phyloP scores from a whole-genome alignment of 805 yeast species.

The Hanseniaspora clermontiae region DNA sequence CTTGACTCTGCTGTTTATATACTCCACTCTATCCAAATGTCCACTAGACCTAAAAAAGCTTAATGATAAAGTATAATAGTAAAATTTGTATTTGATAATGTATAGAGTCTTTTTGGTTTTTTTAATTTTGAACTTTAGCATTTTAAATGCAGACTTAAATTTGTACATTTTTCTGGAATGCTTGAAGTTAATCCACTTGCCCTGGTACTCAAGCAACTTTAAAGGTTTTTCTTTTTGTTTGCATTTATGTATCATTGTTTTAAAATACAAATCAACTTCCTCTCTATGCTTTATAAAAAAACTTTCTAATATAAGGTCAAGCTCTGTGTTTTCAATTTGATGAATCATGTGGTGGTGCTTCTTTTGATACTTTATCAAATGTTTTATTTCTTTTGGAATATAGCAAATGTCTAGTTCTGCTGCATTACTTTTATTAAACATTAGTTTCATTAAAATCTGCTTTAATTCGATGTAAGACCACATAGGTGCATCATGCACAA shows the following conservation, averaged over 20 bases:
- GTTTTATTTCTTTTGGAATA: constrained; percentile 33
- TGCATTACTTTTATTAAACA: constrained; percentile 27
- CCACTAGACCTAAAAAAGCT: background rate
- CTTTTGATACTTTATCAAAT: constrained; percentile 27
- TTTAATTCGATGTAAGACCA: constrained; percentile 19
- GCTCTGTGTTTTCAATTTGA: constrained; percentile 32
- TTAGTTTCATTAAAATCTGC: constrained; percentile 21
- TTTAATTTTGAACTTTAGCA: background rate
- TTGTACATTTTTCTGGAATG: background rate
- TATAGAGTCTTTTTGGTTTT: background rate
- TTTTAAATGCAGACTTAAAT: background rate
- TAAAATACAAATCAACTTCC: background rate
- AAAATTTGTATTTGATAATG: background rate
- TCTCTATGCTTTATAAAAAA: constrained; percentile 10
- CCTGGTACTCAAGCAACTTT: background rate
- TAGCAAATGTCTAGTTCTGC: constrained; percentile 50
- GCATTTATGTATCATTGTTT: background rate
- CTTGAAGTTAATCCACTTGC: background rate
- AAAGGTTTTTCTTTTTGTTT: background rate
- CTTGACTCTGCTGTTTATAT: background rate
- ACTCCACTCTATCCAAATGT: background rate
- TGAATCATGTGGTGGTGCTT: constrained; percentile 24
- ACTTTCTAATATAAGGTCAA: constrained; percentile 25
- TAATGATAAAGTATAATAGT: background rate
- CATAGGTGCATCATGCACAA: constrained; percentile 1